Evolutionary conservation across 2,329 filamentous ascomycete species (phyloP).

Genomic region (Fusarium setosum): DNA sequence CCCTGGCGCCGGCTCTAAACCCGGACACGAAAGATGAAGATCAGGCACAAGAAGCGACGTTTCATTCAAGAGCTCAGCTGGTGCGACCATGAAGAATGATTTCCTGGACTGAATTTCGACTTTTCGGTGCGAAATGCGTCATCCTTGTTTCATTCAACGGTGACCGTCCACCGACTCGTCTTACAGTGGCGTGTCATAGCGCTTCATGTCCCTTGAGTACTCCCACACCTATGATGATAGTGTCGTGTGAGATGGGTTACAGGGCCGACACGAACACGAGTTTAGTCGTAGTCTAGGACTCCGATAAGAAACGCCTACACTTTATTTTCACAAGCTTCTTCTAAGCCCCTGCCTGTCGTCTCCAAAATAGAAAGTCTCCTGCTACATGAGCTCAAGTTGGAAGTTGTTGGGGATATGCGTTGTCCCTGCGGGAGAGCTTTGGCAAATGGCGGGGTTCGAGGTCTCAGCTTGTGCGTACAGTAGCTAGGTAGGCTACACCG

Average conservation of each 20-base stretch:
- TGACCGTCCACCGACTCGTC: slow-evolving; percentile 5
- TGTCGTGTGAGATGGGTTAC: slow-evolving; percentile 2
- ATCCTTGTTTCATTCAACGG: slow-evolving; percentile 33
- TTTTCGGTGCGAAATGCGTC: slow-evolving; percentile 20
- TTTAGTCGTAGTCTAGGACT: neutral
- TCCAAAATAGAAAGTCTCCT: neutral
- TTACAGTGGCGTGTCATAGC: slow-evolving; percentile 33
- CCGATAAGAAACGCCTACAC: neutral
- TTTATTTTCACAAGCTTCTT: neutral
- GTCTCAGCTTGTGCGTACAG: neutral
- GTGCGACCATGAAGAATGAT: neutral
- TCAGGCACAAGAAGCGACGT: slow-evolving; percentile 7
- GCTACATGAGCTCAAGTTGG: neutral
- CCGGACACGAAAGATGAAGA: neutral
- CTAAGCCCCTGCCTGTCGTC: neutral
- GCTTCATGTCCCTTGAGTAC: neutral
- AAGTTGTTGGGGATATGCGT: slow-evolving; percentile 26
- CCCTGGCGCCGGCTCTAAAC: slow-evolving; percentile 10
- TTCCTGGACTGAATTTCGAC: slow-evolving; percentile 5
- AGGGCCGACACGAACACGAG: neutral
- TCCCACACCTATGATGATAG: neutral
- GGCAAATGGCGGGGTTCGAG: neutral
- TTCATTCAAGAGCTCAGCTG: neutral
- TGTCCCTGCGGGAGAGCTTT: neutral
- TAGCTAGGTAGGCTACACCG: neutral